Base-by-base conservation (phyloP, 192 early-diverging fungal species). In the Dispira parvispora region DNA sequence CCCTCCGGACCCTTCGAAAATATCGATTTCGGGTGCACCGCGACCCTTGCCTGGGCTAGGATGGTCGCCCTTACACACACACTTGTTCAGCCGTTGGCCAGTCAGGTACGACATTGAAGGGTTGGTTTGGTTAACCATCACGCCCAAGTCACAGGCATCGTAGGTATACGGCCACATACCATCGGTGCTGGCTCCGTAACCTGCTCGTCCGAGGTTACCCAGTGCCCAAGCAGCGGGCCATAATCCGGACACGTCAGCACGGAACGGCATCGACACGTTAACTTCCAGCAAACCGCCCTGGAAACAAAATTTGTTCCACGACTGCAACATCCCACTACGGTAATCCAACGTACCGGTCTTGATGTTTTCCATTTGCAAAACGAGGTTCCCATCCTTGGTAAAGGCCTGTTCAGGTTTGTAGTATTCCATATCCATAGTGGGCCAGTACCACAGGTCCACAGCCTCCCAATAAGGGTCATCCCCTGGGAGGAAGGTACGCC, bases 271-370 rank as follows among this genome's bases (percentile, higher is more conserved):
- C 61, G 77, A 80, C 18, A 80, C 78, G 11, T 71, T 72, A 9
- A 74, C 76, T 68, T 82, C 80, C n/a, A 82, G 64, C 23, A 78
- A 69, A 2, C 78, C 80, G 46, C 80, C 80, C 67, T 78, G 76
- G 69, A 82, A 78, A 71, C 80, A 82, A 45, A 76, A 68, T 65
- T 82, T 80, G 69, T 82, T 82, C 80, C 80, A 82, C 52, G 73
- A 75, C 72, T 82, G 80, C 52, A 80, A 67, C 80, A 82, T 82
- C 8, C 75, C 75, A 38, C 74, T 77, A 10, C 77, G 76, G 68
- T 73, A 82, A 11, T 61, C 56, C 46, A 70, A 61, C 0, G 53
- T 61, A 42, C 63, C 62, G 3, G 44, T 46, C n/a, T 27, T 49
- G 21, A 43, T 43, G n/a, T 61, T 43, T 28, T 68, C 69, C 45